Conservation (phyloP, 1,284 basidiomycete species). For the Caloboletus firmus region DNA sequence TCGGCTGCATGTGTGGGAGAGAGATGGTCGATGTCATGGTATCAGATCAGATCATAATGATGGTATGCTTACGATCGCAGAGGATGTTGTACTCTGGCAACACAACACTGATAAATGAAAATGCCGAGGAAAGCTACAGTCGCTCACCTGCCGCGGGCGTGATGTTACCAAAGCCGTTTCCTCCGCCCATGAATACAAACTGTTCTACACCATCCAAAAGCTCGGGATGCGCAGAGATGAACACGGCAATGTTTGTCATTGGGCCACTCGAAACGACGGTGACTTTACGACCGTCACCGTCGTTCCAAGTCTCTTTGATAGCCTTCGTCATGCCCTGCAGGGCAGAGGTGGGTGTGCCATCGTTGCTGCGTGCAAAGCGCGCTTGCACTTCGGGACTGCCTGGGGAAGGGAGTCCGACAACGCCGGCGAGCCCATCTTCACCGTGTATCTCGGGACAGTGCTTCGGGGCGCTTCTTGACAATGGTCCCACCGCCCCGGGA, state of each 20-base stretch:
- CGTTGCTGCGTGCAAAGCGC: constrained; percentile 44
- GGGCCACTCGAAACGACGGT: constrained; percentile 75
- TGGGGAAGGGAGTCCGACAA: constrained; percentile 63
- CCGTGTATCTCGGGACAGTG: constrained; percentile 79
- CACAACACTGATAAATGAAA: background rate
- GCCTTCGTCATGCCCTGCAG: constrained; percentile 65
- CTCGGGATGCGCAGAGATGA: constrained; percentile 69
- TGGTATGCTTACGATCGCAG: constrained; percentile 63
- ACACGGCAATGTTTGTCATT: constrained; percentile 83
- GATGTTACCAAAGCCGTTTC: constrained; percentile 77
- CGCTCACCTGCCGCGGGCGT: constrained; percentile 68
- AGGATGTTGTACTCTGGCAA: constrained; percentile 75
- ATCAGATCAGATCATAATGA: background rate
- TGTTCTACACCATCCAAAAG: constrained; percentile 69
- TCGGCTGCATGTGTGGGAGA: constrained; percentile 50
- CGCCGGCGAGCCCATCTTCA: constrained; percentile 74
- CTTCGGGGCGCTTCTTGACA: constrained; percentile 47
- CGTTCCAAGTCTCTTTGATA: constrained; percentile 54
- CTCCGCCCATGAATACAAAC: constrained; percentile 89
- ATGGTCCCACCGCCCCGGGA: constrained; percentile 66
- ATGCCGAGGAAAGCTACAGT: background rate
- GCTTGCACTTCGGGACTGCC: constrained; percentile 49
- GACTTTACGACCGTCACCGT: constrained; percentile 54
- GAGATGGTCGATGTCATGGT: background rate
- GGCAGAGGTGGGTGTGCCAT: constrained; percentile 48